Percentiles rank a stretch among this genome's conserved stretches.
phyloP scores from a whole-genome alignment of 768 basidiomycete species.

The Chalciporus sphaerocephalus region DNA sequence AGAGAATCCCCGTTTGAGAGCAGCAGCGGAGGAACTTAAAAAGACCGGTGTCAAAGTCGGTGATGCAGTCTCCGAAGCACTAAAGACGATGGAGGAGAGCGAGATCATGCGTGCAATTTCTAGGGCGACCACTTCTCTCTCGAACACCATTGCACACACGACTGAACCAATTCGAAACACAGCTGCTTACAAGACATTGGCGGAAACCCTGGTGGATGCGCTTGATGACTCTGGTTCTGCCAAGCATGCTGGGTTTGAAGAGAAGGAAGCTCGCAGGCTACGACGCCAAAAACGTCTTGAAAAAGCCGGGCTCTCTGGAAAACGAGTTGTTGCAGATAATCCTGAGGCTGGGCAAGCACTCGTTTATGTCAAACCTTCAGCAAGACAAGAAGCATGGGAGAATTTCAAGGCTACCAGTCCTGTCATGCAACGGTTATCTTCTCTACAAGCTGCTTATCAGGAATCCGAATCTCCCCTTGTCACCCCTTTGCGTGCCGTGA shows the following conservation, averaged over 20 bases:
- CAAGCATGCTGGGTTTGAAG: constrained; percentile 94
- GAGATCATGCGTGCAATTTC: constrained; percentile 87
- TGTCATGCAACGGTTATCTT: constrained; percentile 55
- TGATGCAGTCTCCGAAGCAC: constrained; percentile 89
- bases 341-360: constrained; percentile 88
- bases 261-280: constrained; percentile 82
- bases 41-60: constrained; percentile 87
- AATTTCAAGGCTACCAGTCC: constrained; percentile 75
- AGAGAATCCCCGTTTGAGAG: constrained; percentile 88
- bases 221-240: constrained; percentile 91
- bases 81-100: constrained; percentile 92
- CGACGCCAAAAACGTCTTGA: constrained; percentile 75
- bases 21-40: constrained; percentile 89
- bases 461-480: constrained; percentile 93
- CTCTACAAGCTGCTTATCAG: constrained; percentile 69
- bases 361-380: constrained; percentile 78
- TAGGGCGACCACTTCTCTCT: constrained; percentile 79
- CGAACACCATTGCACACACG: constrained; percentile 77
- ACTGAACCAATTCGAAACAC: constrained; percentile 98
- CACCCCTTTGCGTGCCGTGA: constrained; percentile 74
- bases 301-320: constrained; percentile 68
- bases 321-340: constrained; percentile 60
- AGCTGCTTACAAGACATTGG: constrained; percentile 85
- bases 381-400: constrained; percentile 78
- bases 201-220: constrained; percentile 86